Evolutionary conservation across 169 alveolate genomes (phyloP).

Genomic region (Eimeria sp.): DNA sequence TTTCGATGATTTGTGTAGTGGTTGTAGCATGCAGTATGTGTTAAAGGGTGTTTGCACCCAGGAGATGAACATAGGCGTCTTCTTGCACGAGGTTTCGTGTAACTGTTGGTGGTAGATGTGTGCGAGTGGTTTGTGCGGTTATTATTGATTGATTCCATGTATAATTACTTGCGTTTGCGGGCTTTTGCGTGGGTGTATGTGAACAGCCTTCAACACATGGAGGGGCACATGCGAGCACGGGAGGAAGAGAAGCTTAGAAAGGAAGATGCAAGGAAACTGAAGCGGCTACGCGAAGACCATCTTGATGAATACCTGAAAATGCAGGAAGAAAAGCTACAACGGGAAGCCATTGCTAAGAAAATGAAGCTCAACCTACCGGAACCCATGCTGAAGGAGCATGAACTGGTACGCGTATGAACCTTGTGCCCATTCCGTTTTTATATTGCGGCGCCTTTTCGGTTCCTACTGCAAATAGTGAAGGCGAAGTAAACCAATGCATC

Average conservation of each 20-base stretch:
- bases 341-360: constrained; percentile 62
- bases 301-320: constrained; percentile 95
- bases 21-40: background rate
- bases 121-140: background rate
- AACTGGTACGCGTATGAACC: constrained; percentile 36
- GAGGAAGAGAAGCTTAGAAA: constrained; percentile 94
- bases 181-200: constrained; percentile 15
- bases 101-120: background rate
- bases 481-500: background rate
- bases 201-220: constrained; percentile 91
- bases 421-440: background rate
- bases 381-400: constrained; percentile 83
- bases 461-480: background rate
- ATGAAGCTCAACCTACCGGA: constrained; percentile 83
- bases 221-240: constrained; percentile 95
- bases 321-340: constrained; percentile 91
- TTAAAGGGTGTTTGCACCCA: background rate
- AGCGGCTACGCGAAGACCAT: constrained; percentile 95
- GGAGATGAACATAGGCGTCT: background rate
- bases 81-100: background rate
- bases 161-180: background rate
- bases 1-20: background rate
- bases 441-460: background rate
- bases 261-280: constrained; percentile 95
- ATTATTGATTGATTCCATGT: background rate